Evolutionary conservation across 106 monocot species (phyloP), one percentile per base, ranked within the genome.

Genomic region (Hemerocallis citrina): DNA sequence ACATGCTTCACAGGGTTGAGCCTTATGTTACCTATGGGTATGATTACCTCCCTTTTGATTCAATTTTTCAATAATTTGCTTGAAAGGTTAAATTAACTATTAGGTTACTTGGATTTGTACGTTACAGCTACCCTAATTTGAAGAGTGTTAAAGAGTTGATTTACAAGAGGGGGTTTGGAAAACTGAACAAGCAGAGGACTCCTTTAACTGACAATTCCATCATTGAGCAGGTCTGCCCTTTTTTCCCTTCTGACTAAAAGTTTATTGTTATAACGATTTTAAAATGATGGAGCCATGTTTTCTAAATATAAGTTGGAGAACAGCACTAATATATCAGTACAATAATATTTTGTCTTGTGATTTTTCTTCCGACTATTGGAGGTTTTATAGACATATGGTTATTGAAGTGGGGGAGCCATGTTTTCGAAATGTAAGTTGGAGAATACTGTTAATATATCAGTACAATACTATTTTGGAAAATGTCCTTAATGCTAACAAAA

Each of bases 1-100:
- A 71, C 62, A 80, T 80, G 79, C 44, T 80, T 34, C 74, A 63
- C 10, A 59, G 79, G 31, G 79, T 74, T 13, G 79, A 80, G 55
- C 79, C 79, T 17, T 80, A 80, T 67, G 79, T 80, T 24, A 79
- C 79, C 14, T 80, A 74, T 50, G 79, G 79, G 79, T 80, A 74
- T 20, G 19, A 40, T 13, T 27, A 24, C 3, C 3, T 33, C 42
- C 6, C 9, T 23, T 40, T 25, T 13, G 7, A 29, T 55, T 67
- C 3, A 33, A 57, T 1, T 54, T 29, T 52, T 4, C 9, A 16
- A 14, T 10, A 22, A 23, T 12, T 13, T 8, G 24, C 17, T 30
- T 29, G 17, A 19, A 8, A 11, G 2, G 4, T 54, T 24, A n/a
- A 22, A 4, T 6, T 11, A 17, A 54, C n/a, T n/a, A n/a, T n/a